Percentiles rank a stretch among this genome's conserved stretches.
phyloP scores from a whole-genome alignment of 2,329 filamentous ascomycete species.

The Xylaria arbuscula region DNA sequence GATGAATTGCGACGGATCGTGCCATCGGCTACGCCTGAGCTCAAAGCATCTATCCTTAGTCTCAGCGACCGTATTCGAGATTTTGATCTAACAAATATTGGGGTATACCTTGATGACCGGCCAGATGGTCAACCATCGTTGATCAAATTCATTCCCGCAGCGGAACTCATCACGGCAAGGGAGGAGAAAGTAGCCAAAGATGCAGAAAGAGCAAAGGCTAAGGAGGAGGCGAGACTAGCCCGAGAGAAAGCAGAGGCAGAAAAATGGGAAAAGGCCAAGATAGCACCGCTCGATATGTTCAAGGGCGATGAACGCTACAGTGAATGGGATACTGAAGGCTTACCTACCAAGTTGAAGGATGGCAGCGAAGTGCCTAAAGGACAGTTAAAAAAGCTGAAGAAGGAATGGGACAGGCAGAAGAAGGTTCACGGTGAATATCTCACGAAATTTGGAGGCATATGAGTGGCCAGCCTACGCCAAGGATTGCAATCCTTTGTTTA shows the following conservation, averaged over 20 bases:
- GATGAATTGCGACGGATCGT: constrained; percentile 71
- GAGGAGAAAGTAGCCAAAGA: constrained; percentile 70
- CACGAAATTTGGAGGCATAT: constrained; percentile 50
- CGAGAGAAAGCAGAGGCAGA: constrained; percentile 64
- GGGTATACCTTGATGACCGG: constrained; percentile 89
- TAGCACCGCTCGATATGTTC: constrained; percentile 67
- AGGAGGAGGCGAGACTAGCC: constrained; percentile 65
- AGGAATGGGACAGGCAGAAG: constrained; percentile 92
- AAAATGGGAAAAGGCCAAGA: constrained; percentile 68
- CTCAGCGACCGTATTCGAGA: constrained; percentile 87
- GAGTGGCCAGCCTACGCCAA: constrained; percentile 8
- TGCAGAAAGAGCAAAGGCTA: constrained; percentile 67
- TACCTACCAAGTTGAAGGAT: constrained; percentile 81
- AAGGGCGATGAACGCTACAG: constrained; percentile 69
- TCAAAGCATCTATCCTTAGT: constrained; percentile 77
- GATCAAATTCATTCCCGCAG: constrained; percentile 72
- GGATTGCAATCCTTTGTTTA: background rate
- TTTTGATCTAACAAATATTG: constrained; percentile 80
- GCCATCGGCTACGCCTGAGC: constrained; percentile 57
- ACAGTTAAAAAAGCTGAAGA: constrained; percentile 82
- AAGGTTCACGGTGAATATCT: constrained; percentile 77
- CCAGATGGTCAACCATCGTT: constrained; percentile 74
- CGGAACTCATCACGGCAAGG: constrained; percentile 66
- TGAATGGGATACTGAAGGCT: constrained; percentile 84
- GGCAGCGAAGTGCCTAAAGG: constrained; percentile 86